Base-by-base conservation (phyloP, 2,329 filamentous ascomycete species). In the Grosmannia clavigera region DNA sequence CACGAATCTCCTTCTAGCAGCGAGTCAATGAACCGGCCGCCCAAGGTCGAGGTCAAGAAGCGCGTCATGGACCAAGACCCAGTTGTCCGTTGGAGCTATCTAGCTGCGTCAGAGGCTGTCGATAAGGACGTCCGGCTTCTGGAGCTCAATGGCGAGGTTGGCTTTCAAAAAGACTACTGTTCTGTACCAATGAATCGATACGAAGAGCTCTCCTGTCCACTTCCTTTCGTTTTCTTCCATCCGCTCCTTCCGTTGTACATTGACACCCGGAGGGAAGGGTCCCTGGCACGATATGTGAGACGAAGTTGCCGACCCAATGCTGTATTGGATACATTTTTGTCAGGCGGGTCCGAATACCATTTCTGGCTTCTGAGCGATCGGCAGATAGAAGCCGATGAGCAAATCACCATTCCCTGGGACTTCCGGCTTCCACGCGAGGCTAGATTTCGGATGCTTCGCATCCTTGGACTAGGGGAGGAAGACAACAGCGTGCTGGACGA, bases 251-350 rank as follows among this genome's bases (percentile, higher is more conserved):
- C 92, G 0, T 81, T 99, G 14, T 96, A 92, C 73, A 94, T 99
- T 68, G 94, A 96, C 72, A 94, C 92, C 11, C 82, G 94, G 62
- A 83, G 83, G 70, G 90, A 95, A 74, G 94, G 92, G 27, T 96
- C 90, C 5, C 76, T 84, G 43, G 85, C 94, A 61, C 88, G 94
- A 53, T 96, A 94, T 69, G 85, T 95, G n/a, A 84, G 94, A 60
- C 84, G 92, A 65, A 97, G 94, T 67, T 99, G 94, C 75, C 84
- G 83, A 63, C 90, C 94, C 1, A 99, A 97, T 68, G 84, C 94
- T n/a, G 81, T 82, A 38, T 78, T 97, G 67, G 92, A 94, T 69
- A 95, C 92, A 0, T 88, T 91, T 65, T 82, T 96, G 55, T 89
- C 89, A 1, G 85, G 84, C 55, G 80, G 81, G 3, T 85, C 84